Conservation (phyloP, 495 filamentous ascomycete genomes). For the Neurospora hispaniola region DNA sequence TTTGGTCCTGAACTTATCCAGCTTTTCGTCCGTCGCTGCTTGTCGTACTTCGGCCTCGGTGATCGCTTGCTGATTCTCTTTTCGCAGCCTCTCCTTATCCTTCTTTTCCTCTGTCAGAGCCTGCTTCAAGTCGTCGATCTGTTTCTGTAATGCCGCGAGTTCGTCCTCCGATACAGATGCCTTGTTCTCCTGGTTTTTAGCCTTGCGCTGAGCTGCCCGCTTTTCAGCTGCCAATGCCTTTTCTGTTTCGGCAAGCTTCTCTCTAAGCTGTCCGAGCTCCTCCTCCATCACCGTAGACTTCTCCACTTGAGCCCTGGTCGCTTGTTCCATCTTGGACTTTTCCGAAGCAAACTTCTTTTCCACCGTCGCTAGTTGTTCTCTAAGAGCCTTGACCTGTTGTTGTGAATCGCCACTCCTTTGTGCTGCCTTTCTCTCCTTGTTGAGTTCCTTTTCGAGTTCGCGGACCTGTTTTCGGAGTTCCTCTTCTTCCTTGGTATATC, state of each 20-base stretch:
- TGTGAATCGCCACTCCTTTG: constrained; percentile 22
- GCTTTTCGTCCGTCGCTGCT: constrained; percentile 50
- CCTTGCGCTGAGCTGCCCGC: constrained; percentile 42
- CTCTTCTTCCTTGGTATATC: constrained; percentile 29
- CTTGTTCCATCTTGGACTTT: constrained; percentile 24
- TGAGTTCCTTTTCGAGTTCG: constrained; percentile 40
- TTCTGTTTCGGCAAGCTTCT: constrained; percentile 44
- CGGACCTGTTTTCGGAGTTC: constrained; percentile 36
- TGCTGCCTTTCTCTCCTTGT: constrained; percentile 35
- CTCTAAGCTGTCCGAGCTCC: constrained; percentile 26
- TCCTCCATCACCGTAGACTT: constrained; percentile 24
- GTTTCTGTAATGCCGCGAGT: constrained; percentile 27
- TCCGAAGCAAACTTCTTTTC: constrained; percentile 23
- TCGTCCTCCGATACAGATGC: constrained; percentile 18
- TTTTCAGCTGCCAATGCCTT: constrained; percentile 31
- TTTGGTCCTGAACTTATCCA: constrained; percentile 58
- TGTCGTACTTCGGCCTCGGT: constrained; percentile 45
- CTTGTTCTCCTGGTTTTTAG: constrained; percentile 28
- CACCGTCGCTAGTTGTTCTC: constrained; percentile 13
- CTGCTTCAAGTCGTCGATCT: constrained; percentile 24
- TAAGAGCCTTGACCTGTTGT: constrained; percentile 23
- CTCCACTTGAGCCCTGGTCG: constrained; percentile 18
- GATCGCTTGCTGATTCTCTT: constrained; percentile 26
- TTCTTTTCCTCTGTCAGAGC: constrained; percentile 32
- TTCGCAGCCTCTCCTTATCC: constrained; percentile 28